Base-by-base conservation (phyloP, 2,329 filamentous ascomycete species). In the Pyricularia sp. region DNA sequence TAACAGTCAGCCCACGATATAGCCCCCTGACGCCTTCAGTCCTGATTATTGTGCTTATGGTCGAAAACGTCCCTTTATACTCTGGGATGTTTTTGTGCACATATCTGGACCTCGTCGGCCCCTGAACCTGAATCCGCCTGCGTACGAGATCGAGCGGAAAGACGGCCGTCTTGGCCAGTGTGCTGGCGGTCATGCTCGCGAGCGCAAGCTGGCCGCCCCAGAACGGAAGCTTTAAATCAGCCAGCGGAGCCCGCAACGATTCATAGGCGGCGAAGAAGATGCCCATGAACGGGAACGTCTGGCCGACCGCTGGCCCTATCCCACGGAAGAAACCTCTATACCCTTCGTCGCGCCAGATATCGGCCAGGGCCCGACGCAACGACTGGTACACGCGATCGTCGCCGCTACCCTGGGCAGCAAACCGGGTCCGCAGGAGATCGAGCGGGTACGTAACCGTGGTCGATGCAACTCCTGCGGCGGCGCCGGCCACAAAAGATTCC, bases 251-350 rank as follows among this genome's bases (percentile, higher is more conserved):
- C 6, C 90, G 82, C 63, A 96, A 78, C 10, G 82, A 81, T 75
- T 99, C 94, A 77, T 97, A 99, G 55, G 86, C 84, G 40, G 90
- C 84, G 76, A 99, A 99, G 79, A 99, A 97, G 2, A 96, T 81
- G 16, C 94, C 94, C 94, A 99, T 99, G 74, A 93, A 96, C 2
- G 94, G 94, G 10, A 96, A 85, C 62, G 97, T 94, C 78, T 97
- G 93, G 30, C 82, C 88, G 26, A 97, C 79, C 0, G 88, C 91
- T 1, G 93, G 93, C 1, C 84, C 84, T 40, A 96, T 79, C 3
- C 94, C 94, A 62, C 91, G 89, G 75, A 96, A 99, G 78, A 96
- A 97, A 0, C 94, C 94, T 4, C 75, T 75, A 0, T 78, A 70
- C 0, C 94, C 94, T 77, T 99, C 94, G 67, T 89, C 82, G 4